Evolutionary conservation across 2,329 filamentous ascomycete genomes (phyloP).

Genomic region (Monilinia aucupariae): DNA sequence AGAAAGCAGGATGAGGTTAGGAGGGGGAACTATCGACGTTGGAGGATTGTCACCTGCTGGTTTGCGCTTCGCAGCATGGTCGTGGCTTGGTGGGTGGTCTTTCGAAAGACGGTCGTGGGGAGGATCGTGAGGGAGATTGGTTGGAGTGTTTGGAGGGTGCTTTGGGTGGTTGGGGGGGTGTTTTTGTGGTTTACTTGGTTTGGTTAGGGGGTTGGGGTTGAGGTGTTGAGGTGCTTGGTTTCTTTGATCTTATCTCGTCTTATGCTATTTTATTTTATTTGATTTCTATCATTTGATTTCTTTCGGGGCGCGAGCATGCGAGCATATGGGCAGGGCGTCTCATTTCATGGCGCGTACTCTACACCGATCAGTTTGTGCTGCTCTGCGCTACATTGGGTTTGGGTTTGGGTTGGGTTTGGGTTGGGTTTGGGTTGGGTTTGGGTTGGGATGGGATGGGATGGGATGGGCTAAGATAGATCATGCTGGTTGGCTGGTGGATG

Average conservation of each 20-base stretch:
- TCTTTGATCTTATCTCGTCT: no score
- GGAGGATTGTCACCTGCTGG: constrained; percentile 8
- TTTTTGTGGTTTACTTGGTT: constrained; percentile 23
- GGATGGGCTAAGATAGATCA: no score
- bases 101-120: constrained; percentile 38
- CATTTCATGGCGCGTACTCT: background rate
- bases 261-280: background rate
- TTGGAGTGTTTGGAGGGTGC: constrained; percentile 56
- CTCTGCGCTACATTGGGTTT: background rate
- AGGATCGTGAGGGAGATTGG: constrained; percentile 56
- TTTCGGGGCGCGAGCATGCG: no score
- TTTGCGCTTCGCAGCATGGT: background rate
- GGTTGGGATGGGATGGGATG: background rate
- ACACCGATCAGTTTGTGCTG: background rate
- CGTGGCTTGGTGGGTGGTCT: background rate
- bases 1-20: constrained; percentile 8
- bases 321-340: background rate
- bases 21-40: constrained; percentile 6
- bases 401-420: background rate
- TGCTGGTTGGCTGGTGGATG: no score
- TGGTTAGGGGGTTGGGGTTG: background rate
- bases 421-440: background rate
- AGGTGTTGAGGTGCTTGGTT: background rate
- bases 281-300: no score
- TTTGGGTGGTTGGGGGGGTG: constrained; percentile 38